A percentile compares a stretch with the other conserved stretches of the same genome.
These are phyloP conservation scores for Coriolopsis trogii DNA, from an alignment of 1,284 basidiomycete genomes.

Conservation along the genomic window DNA sequence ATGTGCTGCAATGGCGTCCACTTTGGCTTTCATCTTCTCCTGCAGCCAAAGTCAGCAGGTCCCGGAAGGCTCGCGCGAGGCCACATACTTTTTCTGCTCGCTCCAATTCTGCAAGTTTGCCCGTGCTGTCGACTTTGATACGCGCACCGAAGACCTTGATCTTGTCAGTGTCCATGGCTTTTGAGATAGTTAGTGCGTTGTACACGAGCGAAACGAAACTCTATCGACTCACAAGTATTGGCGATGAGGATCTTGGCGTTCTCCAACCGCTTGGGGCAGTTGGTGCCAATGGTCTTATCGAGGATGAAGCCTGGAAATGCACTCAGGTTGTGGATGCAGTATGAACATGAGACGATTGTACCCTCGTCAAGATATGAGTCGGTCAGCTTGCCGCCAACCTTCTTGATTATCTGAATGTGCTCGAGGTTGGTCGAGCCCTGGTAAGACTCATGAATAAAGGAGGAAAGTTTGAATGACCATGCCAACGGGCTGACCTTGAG, in stretches of 20 bases:
- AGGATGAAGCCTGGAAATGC: slow-evolving; percentile 87
- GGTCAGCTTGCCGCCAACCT: slow-evolving; percentile 97
- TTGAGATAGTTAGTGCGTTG: not conserved
- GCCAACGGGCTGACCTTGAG: slow-evolving; percentile 63
- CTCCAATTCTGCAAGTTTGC: slow-evolving; percentile 97
- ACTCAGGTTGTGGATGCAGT: not conserved
- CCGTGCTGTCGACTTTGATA: slow-evolving; percentile 94
- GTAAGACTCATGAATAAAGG: not conserved
- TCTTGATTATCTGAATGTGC: slow-evolving; percentile 99
- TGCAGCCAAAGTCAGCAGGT: slow-evolving; percentile 31
- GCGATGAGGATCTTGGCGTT: slow-evolving; percentile 98
- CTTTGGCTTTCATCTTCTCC: slow-evolving; percentile 99
- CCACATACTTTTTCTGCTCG: slow-evolving; percentile 81
- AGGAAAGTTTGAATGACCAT: not conserved
- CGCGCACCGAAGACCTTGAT: slow-evolving; percentile 99
- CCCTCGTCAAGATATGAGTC: slow-evolving; percentile 99
- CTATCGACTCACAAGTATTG: slow-evolving; percentile 90
- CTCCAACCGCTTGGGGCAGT: slow-evolving; percentile 93
- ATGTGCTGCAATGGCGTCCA: slow-evolving; percentile 91
- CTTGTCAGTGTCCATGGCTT: slow-evolving; percentile 99
- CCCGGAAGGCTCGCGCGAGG: not conserved
- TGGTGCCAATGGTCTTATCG: slow-evolving; percentile 94
- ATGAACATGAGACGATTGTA: slow-evolving; percentile 31
- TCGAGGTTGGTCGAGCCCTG: slow-evolving; percentile 96
- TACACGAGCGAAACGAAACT: not conserved